These are phyloP conservation scores for Linnemannia exigua DNA, from an alignment of 192 early-diverging fungal genomes.

Conservation along the genomic window DNA sequence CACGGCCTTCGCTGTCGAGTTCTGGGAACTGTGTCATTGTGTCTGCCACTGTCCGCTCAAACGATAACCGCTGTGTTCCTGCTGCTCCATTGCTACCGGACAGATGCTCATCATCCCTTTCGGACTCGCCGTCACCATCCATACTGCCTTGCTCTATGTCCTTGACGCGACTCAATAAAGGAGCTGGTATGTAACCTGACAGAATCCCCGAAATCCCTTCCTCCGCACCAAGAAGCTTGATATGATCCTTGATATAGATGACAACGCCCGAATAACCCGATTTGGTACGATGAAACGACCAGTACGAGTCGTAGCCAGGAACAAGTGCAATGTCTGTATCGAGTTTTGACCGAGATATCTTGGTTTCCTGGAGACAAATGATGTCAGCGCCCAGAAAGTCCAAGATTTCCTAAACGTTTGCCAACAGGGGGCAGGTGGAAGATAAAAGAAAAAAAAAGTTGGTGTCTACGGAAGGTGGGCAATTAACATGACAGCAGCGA, in stretches of 20 bases:
- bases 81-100: background rate
- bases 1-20: slow-evolving; percentile 81
- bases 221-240: slow-evolving; percentile 70
- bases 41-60: background rate
- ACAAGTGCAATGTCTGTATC: slow-evolving; percentile 72
- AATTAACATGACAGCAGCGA: no score
- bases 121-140: background rate
- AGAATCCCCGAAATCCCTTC: slow-evolving; percentile 76
- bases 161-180: background rate
- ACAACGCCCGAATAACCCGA: slow-evolving; percentile 81
- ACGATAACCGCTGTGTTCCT: background rate
- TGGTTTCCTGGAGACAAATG: slow-evolving; percentile 86
- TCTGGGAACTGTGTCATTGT: slow-evolving; percentile 38
- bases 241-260: slow-evolving; percentile 69
- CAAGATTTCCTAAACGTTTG: slow-evolving; percentile 50
- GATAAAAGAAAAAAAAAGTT: no score
- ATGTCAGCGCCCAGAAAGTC: slow-evolving; percentile 68
- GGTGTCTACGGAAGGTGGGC: no score
- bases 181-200: background rate
- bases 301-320: slow-evolving; percentile 80
- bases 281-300: slow-evolving; percentile 71
- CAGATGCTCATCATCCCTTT: background rate
- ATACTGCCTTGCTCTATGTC: background rate
- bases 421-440: slow-evolving; percentile 3
- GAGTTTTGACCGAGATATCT: slow-evolving; percentile 70